A percentile compares a stretch with the other conserved stretches of the same genome.
Evolutionary conservation across 805 yeast genomes (phyloP).

Genomic region (Ogataea dorogensis): DNA sequence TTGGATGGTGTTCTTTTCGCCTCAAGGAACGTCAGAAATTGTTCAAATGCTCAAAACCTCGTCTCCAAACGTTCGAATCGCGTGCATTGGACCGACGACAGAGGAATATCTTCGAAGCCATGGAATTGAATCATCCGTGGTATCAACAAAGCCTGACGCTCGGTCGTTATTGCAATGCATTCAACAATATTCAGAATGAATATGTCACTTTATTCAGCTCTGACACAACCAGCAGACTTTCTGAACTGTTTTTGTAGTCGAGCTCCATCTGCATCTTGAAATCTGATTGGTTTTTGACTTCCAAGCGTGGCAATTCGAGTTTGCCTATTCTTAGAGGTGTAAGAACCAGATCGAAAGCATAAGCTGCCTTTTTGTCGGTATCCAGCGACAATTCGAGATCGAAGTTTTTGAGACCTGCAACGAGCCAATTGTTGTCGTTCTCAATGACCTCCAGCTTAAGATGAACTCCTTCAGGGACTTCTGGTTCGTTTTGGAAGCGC

Average conservation of each 20-base stretch:
- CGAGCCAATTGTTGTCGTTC: slow-evolving; percentile 66
- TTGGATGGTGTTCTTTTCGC: slow-evolving; percentile 89
- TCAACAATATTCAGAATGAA: slow-evolving; percentile 42
- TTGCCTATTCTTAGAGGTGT: slow-evolving; percentile 80
- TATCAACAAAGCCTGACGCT: slow-evolving; percentile 75
- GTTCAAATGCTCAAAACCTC: slow-evolving; percentile 38
- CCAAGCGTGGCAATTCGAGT: slow-evolving; percentile 61
- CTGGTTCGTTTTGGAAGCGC: slow-evolving; percentile 26
- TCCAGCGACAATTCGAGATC: slow-evolving; percentile 31
- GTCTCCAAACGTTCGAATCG: slow-evolving; percentile 43
- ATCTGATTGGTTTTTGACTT: slow-evolving; percentile 37
- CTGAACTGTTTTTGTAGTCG: slow-evolving; percentile 66
- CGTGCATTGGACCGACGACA: slow-evolving; percentile 94
- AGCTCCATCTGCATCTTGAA: slow-evolving; percentile 50
- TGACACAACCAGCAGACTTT: slow-evolving; percentile 69
- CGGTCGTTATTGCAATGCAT: slow-evolving; percentile 47
- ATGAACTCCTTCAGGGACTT: slow-evolving; percentile 15
- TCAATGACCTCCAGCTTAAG: slow-evolving; percentile 29
- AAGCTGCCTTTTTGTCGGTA: slow-evolving; percentile 14
- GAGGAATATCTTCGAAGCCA: slow-evolving; percentile 53
- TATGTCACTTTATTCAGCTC: slow-evolving; percentile 61
- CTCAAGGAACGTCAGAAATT: slow-evolving; percentile 76
- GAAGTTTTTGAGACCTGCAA: slow-evolving; percentile 68
- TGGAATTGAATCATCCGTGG: slow-evolving; percentile 58
- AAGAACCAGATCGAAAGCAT: slow-evolving; percentile 43